Evolutionary conservation across 257 asterid species (phyloP), one percentile per base, ranked within the genome.

Genomic region (Haberlea rhodopensis): DNA sequence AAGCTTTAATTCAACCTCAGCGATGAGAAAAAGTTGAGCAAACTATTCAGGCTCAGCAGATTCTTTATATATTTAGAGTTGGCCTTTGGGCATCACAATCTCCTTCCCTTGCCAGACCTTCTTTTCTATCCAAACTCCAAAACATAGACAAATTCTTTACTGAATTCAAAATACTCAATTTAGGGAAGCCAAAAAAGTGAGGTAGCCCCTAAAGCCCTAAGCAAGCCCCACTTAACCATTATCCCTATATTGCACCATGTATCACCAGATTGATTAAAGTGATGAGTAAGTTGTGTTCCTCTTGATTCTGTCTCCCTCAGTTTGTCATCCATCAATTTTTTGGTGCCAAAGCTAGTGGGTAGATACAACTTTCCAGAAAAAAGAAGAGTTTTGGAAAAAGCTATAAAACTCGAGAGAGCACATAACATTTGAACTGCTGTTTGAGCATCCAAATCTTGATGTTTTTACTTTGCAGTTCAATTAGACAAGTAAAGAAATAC

Each of bases 401-500:
- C 20, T 23, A 53, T 15, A 27, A 7, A 23, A 24, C 55, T 37
- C 11, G 0, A 53, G 15, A 25, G 6, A n/a, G n/a, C 55, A 1
- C 2, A 2, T 3, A 15, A 23, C 52, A 34, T 40, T 32, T 37
- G 21, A 64, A 37, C 6, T 10, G 52, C 48, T 18, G 45, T 27
- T 27, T 28, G 32, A 64, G 13, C 31, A 51, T 32, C 29, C 60
- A 63, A 4, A 26, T 24, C 46, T 5, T 8, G n/a, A n/a, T n/a
- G n/a, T n/a, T n/a, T n/a, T n/a, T n/a, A n/a, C n/a, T 46, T 51
- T 5, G 70, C 49, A 54, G 70, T 43, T 29, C 63, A 55, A 8
- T n/a, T 15, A 16, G 63, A 29, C 27, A 10, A 4, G 15, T 15
- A 29, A 25, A 58, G 48, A 19, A 52, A 66, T 54, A 37, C 3